Percentiles rank a stretch among this genome's conserved stretches.
phyloP scores from a whole-genome alignment of 805 yeast species.

The Wickerhamomyces tratensis region DNA sequence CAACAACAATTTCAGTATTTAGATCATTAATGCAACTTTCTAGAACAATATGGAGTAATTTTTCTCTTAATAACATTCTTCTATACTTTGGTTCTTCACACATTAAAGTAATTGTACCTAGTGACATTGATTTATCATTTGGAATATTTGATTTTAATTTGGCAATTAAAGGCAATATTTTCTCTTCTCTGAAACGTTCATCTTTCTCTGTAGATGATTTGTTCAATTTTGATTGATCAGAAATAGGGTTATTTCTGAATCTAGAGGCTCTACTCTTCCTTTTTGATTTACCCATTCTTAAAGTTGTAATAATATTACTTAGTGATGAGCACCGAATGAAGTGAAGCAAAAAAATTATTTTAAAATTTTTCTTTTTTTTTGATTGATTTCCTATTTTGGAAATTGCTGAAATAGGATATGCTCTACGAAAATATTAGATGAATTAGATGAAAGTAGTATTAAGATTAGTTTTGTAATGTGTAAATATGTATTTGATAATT shows the following conservation, averaged over 20 bases:
- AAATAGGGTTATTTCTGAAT: slow-evolving; percentile 25
- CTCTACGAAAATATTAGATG: too few species aligned
- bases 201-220: slow-evolving; percentile 23
- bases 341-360: not conserved
- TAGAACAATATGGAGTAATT: slow-evolving; percentile 52
- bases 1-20: slow-evolving; percentile 69
- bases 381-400: too few species aligned
- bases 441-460: not conserved
- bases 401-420: too few species aligned
- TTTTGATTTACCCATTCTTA: slow-evolving; percentile 64
- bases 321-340: not conserved
- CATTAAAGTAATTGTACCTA: slow-evolving; percentile 61
- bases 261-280: slow-evolving; percentile 47
- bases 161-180: slow-evolving; percentile 57
- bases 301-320: too few species aligned
- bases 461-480: too few species aligned
- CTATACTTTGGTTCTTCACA: slow-evolving; percentile 64
- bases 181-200: slow-evolving; percentile 38
- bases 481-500: too few species aligned
- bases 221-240: too few species aligned
- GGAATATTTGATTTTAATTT: slow-evolving; percentile 53
- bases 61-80: slow-evolving; percentile 57
- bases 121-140: slow-evolving; percentile 70
- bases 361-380: not conserved
- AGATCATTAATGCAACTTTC: slow-evolving; percentile 57